These are phyloP conservation scores for Austroboletus novae-zelandiae DNA, from an alignment of 1,284 basidiomycete genomes.

Conservation along the genomic window DNA sequence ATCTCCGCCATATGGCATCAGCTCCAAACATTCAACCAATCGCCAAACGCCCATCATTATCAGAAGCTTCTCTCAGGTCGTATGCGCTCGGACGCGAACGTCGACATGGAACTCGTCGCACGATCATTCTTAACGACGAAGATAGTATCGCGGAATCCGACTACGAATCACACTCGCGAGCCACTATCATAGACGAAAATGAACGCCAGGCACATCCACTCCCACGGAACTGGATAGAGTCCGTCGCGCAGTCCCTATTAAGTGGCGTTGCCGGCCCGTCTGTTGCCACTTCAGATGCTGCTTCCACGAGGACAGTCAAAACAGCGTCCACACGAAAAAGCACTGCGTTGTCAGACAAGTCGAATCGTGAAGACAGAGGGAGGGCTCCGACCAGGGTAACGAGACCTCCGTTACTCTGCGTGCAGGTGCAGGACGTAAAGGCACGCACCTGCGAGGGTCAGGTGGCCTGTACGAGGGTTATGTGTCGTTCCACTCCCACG, in stretches of 20 bases:
- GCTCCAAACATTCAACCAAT: slow-evolving; percentile 51
- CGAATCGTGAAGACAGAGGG: slow-evolving; percentile 29
- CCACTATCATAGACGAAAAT: slow-evolving; percentile 8
- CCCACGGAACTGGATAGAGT: slow-evolving; percentile 62
- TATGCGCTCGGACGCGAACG: slow-evolving; percentile 10
- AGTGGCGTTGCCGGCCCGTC: slow-evolving; percentile 39
- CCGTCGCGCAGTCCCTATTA: slow-evolving; percentile 57
- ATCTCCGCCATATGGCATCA: slow-evolving; percentile 69
- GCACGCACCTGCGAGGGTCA: slow-evolving; percentile 41
- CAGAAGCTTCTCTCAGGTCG: slow-evolving; percentile 26
- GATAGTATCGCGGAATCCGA: slow-evolving; percentile 24
- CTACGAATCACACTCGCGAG: slow-evolving; percentile 9
- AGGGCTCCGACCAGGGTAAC: slow-evolving; percentile 8
- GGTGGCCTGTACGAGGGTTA: slow-evolving; percentile 52
- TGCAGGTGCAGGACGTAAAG: slow-evolving; percentile 38
- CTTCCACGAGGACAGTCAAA: slow-evolving; percentile 19
- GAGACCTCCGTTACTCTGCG: slow-evolving; percentile 41
- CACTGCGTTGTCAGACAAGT: slow-evolving; percentile 39
- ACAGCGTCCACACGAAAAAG: slow-evolving; percentile 26
- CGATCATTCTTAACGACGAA: slow-evolving; percentile 28
- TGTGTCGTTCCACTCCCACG: slow-evolving; percentile 63
- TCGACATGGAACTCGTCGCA: slow-evolving; percentile 14
- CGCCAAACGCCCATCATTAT: slow-evolving; percentile 32
- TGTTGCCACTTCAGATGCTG: slow-evolving; percentile 21
- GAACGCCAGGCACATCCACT: slow-evolving; percentile 38